phyloP scores from a whole-genome alignment of 2,329 filamentous ascomycete species.

The Rhynchosporium graminicola region DNA sequence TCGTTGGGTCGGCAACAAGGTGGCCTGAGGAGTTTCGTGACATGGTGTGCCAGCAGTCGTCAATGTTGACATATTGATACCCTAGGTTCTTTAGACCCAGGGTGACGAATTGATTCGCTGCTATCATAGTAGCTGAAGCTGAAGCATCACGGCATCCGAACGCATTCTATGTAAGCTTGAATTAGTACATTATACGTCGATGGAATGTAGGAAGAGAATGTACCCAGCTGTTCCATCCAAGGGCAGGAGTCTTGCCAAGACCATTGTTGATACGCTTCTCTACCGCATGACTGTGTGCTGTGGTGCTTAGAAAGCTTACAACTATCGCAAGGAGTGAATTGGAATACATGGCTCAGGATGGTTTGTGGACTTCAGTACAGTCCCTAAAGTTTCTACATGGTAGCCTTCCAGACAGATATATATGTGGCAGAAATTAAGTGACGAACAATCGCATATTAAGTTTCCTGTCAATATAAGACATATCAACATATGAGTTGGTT shows the following conservation, averaged over 20 bases:
- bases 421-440: too few relatives aligned
- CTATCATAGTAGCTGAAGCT: slow-evolving; percentile 46
- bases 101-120: slow-evolving; percentile 27
- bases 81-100: slow-evolving; percentile 25
- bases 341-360: background rate
- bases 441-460: too few relatives aligned
- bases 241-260: slow-evolving; percentile 27
- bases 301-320: background rate
- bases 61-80: slow-evolving; percentile 39
- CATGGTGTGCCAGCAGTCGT: slow-evolving; percentile 52
- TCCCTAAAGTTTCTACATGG: too few relatives aligned
- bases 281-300: background rate
- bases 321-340: background rate
- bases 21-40: slow-evolving; percentile 41
- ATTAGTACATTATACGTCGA: background rate
- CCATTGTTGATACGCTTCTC: slow-evolving; percentile 23
- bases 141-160: slow-evolving; percentile 42
- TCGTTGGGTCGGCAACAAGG: slow-evolving; percentile 43
- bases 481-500: too few relatives aligned
- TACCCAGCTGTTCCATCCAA: slow-evolving; percentile 31
- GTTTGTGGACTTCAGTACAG: too few relatives aligned
- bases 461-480: too few relatives aligned
- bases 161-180: background rate
- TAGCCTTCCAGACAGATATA: too few relatives aligned
- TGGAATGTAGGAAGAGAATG: background rate